Evolutionary conservation across 2,329 filamentous ascomycete species (phyloP), one percentile per base, ranked within the genome.

Genomic region (Cyanodermella asteris): DNA sequence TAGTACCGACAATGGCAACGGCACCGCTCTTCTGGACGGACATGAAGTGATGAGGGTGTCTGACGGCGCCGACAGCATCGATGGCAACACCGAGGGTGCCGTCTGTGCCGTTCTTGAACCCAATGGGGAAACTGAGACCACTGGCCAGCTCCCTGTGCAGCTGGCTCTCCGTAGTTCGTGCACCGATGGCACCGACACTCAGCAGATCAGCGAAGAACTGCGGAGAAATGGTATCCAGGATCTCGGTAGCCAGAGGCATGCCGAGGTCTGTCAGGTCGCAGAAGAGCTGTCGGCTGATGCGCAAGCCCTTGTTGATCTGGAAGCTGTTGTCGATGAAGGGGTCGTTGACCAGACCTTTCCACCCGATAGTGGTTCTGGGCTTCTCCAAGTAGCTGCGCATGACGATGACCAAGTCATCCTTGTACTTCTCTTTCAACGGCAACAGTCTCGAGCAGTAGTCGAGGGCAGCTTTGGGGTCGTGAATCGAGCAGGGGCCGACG

Each of bases 371-470:
- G 24, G 87, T 97, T 32, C 87, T 73, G 20, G 87, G 87, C 64
- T 97, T 97, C 62, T 97, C 87, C 25, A 97, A 73, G 64, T 97
- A 97, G 45, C 82, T 81, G 40, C 87, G 78, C 87, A 97, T 97
- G 43, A 97, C 72, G 47, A 97, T 76, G 49, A 72, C 72, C 23
- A 97, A 63, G 46, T 94, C 82, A 39, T 69, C 60, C 32, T 71
- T 68, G 33, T 93, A 71, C 59, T 74, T 78, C 35, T 75, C 66
- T 31, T 81, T 67, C 23, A 93, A 58, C 26, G 60, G 54, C 54
- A 80, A 75, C 24, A 97, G 65, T 29, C 72, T 68, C 33, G 62
- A 55, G 46, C 75, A 78, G 61, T 97, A 97, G 51, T 93, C 81
- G 39, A 90, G 59, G 20, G 87, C 87, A 9, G 70, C 70, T 24